Evolutionary conservation across 2,329 filamentous ascomycete genomes (phyloP).

Genomic region (Neopestalotiopsis clavispora): DNA sequence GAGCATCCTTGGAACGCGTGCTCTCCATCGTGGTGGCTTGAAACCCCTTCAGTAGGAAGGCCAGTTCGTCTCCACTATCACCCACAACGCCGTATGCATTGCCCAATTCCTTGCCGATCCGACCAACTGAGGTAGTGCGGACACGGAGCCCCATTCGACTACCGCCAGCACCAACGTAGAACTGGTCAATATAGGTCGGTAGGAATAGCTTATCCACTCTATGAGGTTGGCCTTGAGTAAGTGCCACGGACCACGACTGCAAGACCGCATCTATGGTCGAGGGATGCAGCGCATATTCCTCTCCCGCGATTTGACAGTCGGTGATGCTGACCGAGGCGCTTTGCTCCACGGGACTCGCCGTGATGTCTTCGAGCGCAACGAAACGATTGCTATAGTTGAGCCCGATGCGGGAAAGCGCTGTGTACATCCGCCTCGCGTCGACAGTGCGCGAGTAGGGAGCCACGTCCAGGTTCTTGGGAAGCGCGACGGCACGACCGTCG

Average conservation of each 20-base stretch:
- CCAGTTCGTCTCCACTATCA: neutral
- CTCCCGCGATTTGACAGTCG: neutral
- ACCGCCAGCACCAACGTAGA: neutral
- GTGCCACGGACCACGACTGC: conserved; percentile 7
- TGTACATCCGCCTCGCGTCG: neutral
- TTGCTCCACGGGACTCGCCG: conserved; percentile 2
- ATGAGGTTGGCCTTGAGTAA: neutral
- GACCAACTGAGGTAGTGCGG: neutral
- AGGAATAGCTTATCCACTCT: neutral
- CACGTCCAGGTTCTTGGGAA: conserved; percentile 12
- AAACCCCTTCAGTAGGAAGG: conserved; percentile 13
- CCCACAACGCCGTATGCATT: neutral
- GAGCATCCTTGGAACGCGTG: neutral
- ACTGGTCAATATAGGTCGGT: conserved; percentile 10
- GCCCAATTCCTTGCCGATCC: neutral
- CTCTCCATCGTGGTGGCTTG: conserved; percentile 7
- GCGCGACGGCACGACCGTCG: conserved; percentile 30
- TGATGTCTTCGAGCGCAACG: conserved; percentile 8
- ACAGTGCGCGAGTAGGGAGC: neutral
- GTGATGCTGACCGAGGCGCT: conserved; percentile 7
- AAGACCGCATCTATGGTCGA: neutral
- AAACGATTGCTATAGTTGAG: conserved; percentile 16
- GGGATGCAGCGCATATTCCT: conserved; percentile 3
- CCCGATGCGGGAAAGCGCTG: neutral
- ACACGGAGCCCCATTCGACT: neutral